Evolutionary conservation across 2,329 filamentous ascomycete genomes (phyloP), one percentile per base, ranked within the genome.

Genomic region (Paracoccidioides brasiliensis): DNA sequence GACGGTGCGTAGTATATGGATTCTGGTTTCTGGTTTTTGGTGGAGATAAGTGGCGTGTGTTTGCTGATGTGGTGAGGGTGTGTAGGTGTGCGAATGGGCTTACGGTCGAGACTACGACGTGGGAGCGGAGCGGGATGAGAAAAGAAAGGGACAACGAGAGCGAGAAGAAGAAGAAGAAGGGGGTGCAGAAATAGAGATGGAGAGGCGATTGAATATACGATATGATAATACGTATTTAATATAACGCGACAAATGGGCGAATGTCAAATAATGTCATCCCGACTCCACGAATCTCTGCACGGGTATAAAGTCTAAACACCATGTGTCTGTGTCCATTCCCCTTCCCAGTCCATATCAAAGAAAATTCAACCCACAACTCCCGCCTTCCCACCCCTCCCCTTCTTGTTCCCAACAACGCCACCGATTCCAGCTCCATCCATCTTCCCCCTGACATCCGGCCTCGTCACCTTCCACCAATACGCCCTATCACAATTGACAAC

Each of bases 21-120:
- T 44, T 7, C 44, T 5, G 28, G n/a, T 48, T 38, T 48, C 43
- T 49, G 10, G 28, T 55, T 32, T 51, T 55, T 15, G 10, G 54
- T 44, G 35, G n/a, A 6, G 32, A 44, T 49, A n/a, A n/a, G n/a
- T n/a, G n/a, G n/a, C n/a, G n/a, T n/a, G n/a, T n/a, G n/a, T 45
- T 49, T 55, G 52, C 14, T 53, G 55, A 30, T 50, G n/a, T 37
- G 49, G 54, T 42, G 59, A 44, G 51, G 60, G 56, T 58, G 57
- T 52, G 12, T 50, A 73, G 70, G 56, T 74, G 80, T 65, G 75
- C 74, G 32, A 71, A 75, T 61, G 79, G 79, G 22, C 65, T 82
- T 61, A 79, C 75, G 49, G 78, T 83, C 12, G 81, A 84, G 66
- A 84, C 81, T 38, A 84, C 81, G 40, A 72, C 74, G 51, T 82